phyloP scores from a whole-genome alignment of 192 early-diverging fungal genomes.

The Obelidium mucronatum region DNA sequence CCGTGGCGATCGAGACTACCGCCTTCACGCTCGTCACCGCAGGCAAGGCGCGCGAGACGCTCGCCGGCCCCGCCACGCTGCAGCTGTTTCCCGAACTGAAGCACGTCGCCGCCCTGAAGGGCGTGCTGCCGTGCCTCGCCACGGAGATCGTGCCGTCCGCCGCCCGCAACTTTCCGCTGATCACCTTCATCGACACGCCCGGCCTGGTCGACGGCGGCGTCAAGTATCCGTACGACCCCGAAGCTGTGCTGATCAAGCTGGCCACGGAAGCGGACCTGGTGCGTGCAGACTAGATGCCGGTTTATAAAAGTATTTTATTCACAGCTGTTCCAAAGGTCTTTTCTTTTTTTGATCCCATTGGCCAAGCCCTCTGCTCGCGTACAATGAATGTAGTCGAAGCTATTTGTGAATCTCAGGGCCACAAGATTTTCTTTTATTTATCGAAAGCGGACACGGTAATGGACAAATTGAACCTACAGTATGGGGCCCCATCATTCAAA shows the following conservation, averaged over 20 bases:
- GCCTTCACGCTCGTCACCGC: constrained; percentile 19
- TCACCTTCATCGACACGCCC: constrained; percentile 31
- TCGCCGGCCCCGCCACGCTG: constrained; percentile 21
- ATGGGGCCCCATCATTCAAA: too few relatives aligned
- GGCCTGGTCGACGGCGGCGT: constrained; percentile 30
- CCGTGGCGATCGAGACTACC: constrained; percentile 32
- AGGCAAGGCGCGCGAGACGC: constrained; percentile 21
- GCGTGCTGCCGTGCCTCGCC: constrained; percentile 2
- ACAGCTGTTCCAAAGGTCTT: too few relatives aligned
- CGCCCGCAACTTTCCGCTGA: constrained; percentile 13
- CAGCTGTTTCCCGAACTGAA: constrained; percentile 15
- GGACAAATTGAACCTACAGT: too few relatives aligned
- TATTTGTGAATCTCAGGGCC: neutral
- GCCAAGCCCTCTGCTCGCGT: constrained; percentile 16
- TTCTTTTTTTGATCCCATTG: constrained; percentile 34
- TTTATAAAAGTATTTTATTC: neutral
- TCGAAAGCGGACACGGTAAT: constrained; percentile 30
- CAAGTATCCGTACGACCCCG: constrained; percentile 31
- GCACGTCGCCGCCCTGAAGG: constrained; percentile 1
- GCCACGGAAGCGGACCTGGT: neutral
- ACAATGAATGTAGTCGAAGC: constrained; percentile 32
- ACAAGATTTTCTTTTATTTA: constrained; percentile 24
- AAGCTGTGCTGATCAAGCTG: constrained; percentile 16
- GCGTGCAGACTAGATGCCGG: neutral
- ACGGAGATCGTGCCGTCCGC: constrained; percentile 24